Evolutionary conservation across 305 asterid genomes (phyloP).

Genomic region (Solanum chacoense): DNA sequence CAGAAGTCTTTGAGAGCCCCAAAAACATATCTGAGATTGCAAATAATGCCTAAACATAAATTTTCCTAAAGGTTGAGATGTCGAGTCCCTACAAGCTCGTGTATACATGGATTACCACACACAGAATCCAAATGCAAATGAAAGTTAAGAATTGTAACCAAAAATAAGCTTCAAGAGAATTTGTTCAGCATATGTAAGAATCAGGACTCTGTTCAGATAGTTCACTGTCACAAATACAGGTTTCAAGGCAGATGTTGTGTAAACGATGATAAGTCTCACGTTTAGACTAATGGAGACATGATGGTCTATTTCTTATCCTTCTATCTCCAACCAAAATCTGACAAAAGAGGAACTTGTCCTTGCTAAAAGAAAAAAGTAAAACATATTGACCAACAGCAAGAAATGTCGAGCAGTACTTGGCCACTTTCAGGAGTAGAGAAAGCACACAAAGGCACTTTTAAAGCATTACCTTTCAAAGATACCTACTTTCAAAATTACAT

Average conservation of each 20-base stretch:
- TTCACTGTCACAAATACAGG: neutral
- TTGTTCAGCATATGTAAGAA: neutral
- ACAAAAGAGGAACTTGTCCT: neutral
- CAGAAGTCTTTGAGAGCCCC: neutral
- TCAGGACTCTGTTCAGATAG: neutral
- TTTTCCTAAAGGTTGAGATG: neutral
- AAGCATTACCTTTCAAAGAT: constrained; percentile 71
- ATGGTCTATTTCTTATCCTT: neutral
- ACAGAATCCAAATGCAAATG: neutral
- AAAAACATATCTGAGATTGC: neutral
- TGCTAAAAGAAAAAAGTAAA: neutral
- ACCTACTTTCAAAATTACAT: constrained; percentile 82
- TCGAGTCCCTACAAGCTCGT: neutral
- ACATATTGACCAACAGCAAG: neutral
- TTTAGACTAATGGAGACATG: neutral
- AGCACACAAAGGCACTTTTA: neutral
- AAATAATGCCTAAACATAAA: neutral
- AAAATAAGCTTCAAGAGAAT: neutral
- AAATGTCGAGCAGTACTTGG: neutral
- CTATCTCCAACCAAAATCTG: neutral
- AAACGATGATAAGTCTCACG: neutral
- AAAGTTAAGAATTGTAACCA: neutral
- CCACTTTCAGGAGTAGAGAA: neutral
- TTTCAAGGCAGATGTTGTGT: neutral
- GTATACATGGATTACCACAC: neutral